These are phyloP conservation scores for Hyaloscypha bicolor DNA, from an alignment of 495 filamentous ascomycete species.

Conservation along the genomic window DNA sequence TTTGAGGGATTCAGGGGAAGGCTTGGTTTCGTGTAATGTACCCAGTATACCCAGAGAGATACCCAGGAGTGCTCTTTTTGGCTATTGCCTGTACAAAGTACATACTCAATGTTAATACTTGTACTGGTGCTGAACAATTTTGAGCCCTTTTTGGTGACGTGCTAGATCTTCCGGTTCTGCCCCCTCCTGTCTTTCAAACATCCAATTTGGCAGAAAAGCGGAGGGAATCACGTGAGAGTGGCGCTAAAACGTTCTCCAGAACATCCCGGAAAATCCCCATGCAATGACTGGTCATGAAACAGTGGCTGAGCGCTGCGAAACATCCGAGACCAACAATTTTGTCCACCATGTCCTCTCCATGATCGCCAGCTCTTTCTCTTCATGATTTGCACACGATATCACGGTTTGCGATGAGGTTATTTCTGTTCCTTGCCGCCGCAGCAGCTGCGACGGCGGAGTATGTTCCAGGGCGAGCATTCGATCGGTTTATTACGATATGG, in stretches of 20 bases:
- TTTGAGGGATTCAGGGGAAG: slow-evolving; percentile 40
- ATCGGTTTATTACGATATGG: slow-evolving; percentile 71
- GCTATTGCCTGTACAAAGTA: slow-evolving; percentile 2
- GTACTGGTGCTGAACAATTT: no score
- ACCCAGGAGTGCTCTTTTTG: slow-evolving; percentile 3
- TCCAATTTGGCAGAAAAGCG: no score
- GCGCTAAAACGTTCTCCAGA: no score
- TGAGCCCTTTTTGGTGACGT: no score
- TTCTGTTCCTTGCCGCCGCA: slow-evolving; percentile 14
- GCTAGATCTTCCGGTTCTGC: no score
- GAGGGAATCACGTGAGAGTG: no score
- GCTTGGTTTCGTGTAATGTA: slow-evolving; percentile 35
- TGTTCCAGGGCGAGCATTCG: slow-evolving; percentile 61
- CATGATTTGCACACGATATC: slow-evolving; percentile 1
- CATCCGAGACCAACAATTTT: slow-evolving; percentile 6
- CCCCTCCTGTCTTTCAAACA: no score
- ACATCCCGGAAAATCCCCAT: background rate
- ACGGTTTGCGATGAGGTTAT: slow-evolving; percentile 20
- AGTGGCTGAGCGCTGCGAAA: background rate
- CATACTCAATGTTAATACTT: background rate
- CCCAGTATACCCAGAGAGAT: slow-evolving; percentile 27
- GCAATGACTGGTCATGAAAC: background rate
- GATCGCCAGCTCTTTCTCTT: slow-evolving; percentile 3
- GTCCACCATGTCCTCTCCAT: slow-evolving; percentile 1
- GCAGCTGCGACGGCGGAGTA: slow-evolving; percentile 19